Percentiles rank a stretch among this genome's conserved stretches.
Conservation (phyloP, 75 land plant genomes). For the Sequoiadendron giganteum region DNA sequence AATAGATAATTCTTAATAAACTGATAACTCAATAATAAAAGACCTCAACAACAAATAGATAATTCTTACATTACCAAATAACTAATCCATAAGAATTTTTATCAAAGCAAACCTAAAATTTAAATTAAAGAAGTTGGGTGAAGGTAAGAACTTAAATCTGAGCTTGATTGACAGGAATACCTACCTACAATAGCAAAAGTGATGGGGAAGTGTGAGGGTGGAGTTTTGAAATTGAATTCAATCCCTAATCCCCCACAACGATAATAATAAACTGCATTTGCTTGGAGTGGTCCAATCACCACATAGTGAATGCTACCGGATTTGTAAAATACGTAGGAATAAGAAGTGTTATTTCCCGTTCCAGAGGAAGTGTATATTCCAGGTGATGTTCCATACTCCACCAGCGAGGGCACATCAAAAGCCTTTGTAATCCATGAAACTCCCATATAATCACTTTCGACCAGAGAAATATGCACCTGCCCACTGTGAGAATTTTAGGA, state of each 20-base stretch:
- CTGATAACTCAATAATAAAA: too few relatives aligned
- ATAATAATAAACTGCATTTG: slow-evolving; percentile 61
- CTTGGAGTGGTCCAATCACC: slow-evolving; percentile 58
- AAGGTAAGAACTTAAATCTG: neutral
- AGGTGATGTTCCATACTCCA: slow-evolving; percentile 32
- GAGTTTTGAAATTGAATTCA: slow-evolving; percentile 67
- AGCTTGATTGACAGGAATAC: neutral
- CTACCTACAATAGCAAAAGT: slow-evolving; percentile 70
- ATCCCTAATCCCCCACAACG: slow-evolving; percentile 38
- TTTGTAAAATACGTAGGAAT: slow-evolving; percentile 49
- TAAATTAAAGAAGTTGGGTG: neutral
- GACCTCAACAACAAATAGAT: too few relatives aligned
- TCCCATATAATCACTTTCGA: neutral
- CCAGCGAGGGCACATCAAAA: slow-evolving; percentile 13
- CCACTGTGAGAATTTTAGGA: too few relatives aligned
- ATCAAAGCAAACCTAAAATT: too few relatives aligned
- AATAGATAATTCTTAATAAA: too few relatives aligned
- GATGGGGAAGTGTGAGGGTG: slow-evolving; percentile 56
- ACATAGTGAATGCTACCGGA: slow-evolving; percentile 77
- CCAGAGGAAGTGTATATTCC: slow-evolving; percentile 26
- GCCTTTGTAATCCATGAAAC: slow-evolving; percentile 33
- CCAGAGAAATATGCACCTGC: slow-evolving; percentile 32
- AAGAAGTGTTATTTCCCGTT: slow-evolving; percentile 16
- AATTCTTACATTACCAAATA: too few relatives aligned
- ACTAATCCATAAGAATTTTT: too few relatives aligned